A percentile compares a stretch with the other conserved stretches of the same genome.
These are phyloP conservation scores for Neurospora crassa DNA, from an alignment of 2,329 filamentous ascomycete species.

Conservation along the genomic window DNA sequence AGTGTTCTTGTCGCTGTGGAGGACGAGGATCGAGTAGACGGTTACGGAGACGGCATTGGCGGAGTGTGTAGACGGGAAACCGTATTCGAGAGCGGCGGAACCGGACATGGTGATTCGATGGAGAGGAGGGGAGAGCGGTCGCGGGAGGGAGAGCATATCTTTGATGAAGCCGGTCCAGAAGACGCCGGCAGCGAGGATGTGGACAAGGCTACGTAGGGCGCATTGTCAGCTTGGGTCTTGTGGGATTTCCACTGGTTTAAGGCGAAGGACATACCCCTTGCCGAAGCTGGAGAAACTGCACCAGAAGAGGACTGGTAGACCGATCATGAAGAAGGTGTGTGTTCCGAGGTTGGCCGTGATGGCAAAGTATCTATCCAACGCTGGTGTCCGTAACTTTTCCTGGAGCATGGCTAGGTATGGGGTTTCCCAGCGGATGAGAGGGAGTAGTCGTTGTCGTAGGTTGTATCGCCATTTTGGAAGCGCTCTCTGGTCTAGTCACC, in stretches of 20 bases:
- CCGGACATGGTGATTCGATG: slow-evolving; percentile 96
- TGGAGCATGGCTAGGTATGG: slow-evolving; percentile 87
- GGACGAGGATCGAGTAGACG: slow-evolving; percentile 66
- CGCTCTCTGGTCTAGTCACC: slow-evolving; percentile 60
- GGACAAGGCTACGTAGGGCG: slow-evolving; percentile 44
- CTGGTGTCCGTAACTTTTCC: slow-evolving; percentile 65
- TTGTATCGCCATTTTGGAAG: slow-evolving; percentile 84
- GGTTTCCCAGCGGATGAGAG: slow-evolving; percentile 88
- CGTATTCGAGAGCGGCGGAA: slow-evolving; percentile 89
- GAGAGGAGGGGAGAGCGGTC: slow-evolving; percentile 83
- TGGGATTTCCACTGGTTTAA: background rate
- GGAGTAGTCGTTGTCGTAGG: slow-evolving; percentile 71
- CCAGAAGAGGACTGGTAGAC: slow-evolving; percentile 93
- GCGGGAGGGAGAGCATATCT: slow-evolving; percentile 83
- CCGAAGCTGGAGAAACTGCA: slow-evolving; percentile 79
- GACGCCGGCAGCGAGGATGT: slow-evolving; percentile 68
- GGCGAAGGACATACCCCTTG: slow-evolving; percentile 59
- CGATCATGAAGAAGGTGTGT: slow-evolving; percentile 98
- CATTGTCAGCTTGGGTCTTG: slow-evolving; percentile 11
- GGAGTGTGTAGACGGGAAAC: slow-evolving; percentile 93
- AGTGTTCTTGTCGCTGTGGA: slow-evolving; percentile 56
- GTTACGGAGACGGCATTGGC: slow-evolving; percentile 95
- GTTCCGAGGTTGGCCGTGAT: slow-evolving; percentile 94
- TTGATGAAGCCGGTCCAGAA: slow-evolving; percentile 91
- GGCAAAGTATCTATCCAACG: slow-evolving; percentile 92